Conservation (phyloP, 305 asterid genomes). For the Fraxinus greggii region DNA sequence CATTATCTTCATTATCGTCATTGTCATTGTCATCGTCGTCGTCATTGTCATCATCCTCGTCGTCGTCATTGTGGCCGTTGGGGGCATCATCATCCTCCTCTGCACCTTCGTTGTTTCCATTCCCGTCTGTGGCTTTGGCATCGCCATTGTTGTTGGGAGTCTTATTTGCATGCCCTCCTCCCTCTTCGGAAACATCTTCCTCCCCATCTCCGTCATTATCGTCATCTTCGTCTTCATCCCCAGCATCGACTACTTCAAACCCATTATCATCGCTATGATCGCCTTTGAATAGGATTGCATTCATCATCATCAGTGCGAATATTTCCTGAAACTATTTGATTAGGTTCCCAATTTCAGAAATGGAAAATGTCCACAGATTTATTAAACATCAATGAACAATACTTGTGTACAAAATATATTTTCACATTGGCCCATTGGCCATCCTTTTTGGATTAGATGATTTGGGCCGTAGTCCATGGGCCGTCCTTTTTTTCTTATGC, state of each 20-base stretch:
- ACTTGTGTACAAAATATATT: background rate
- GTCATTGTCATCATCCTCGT: slow-evolving; percentile 12
- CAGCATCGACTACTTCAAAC: slow-evolving; percentile 45
- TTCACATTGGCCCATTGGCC: background rate
- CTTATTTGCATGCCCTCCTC: slow-evolving; percentile 38
- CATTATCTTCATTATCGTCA: slow-evolving; percentile 26
- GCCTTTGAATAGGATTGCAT: slow-evolving; percentile 22
- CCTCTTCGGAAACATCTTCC: slow-evolving; percentile 41
- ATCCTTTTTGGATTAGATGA: background rate
- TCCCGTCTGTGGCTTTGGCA: slow-evolving; percentile 33
- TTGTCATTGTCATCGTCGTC: background rate
- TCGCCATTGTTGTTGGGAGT: slow-evolving; percentile 35
- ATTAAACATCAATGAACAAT: background rate
- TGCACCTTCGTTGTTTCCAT: slow-evolving; percentile 37
- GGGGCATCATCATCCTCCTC: slow-evolving; percentile 31
- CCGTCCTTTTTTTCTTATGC: background rate
- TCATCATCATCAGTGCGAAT: slow-evolving; percentile 24
- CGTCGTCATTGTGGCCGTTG: slow-evolving; percentile 31
- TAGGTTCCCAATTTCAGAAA: background rate
- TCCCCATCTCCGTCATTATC: slow-evolving; percentile 35
- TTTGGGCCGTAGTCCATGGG: background rate
- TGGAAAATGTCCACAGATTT: background rate
- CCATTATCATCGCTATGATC: slow-evolving; percentile 11
- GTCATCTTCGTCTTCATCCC: slow-evolving; percentile 38
- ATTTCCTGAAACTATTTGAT: slow-evolving; percentile 25